A percentile compares a stretch with the other conserved stretches of the same genome.
phyloP scores from a whole-genome alignment of 352 stramenopile genomes.

The Globisporangium yorkense region DNA sequence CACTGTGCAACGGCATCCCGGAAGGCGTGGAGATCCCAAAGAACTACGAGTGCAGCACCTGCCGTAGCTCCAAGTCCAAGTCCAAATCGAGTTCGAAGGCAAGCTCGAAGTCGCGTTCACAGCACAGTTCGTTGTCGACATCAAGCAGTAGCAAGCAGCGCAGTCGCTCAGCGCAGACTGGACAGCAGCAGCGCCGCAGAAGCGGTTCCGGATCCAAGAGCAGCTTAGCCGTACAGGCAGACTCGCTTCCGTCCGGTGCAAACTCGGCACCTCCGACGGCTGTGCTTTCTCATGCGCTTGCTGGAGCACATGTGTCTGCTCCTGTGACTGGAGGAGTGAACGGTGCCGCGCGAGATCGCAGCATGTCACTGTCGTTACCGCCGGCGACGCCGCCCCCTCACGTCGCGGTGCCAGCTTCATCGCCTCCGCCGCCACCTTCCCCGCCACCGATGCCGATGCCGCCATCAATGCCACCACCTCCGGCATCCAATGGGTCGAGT shows the following conservation, averaged over 20 bases:
- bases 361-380: slow-evolving; percentile 15
- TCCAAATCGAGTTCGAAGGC: slow-evolving; percentile 3
- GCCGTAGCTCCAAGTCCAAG: slow-evolving; percentile 7
- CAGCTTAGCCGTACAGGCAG: neutral
- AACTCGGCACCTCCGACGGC: neutral
- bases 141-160: slow-evolving; percentile 19
- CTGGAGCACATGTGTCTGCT: neutral
- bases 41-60: slow-evolving; percentile 52
- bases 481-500: neutral
- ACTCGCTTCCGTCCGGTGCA: neutral
- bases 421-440: slow-evolving; percentile 13
- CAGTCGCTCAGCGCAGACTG: slow-evolving; percentile 4
- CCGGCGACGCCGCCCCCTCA: slow-evolving; percentile 21
- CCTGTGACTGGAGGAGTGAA: neutral
- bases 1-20: slow-evolving; percentile 48
- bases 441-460: slow-evolving; percentile 5
- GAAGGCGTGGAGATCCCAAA: slow-evolving; percentile 41
- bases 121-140: slow-evolving; percentile 1
- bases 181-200: slow-evolving; percentile 3
- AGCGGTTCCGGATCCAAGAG: slow-evolving; percentile 13
- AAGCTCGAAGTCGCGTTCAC: neutral
- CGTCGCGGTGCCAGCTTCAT: slow-evolving; percentile 3
- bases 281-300: neutral
- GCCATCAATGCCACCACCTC: slow-evolving; percentile 11
- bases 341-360: slow-evolving; percentile 3